Base-by-base conservation (phyloP, 2,329 filamentous ascomycete species). In the Pseudocercospora cruenta region DNA sequence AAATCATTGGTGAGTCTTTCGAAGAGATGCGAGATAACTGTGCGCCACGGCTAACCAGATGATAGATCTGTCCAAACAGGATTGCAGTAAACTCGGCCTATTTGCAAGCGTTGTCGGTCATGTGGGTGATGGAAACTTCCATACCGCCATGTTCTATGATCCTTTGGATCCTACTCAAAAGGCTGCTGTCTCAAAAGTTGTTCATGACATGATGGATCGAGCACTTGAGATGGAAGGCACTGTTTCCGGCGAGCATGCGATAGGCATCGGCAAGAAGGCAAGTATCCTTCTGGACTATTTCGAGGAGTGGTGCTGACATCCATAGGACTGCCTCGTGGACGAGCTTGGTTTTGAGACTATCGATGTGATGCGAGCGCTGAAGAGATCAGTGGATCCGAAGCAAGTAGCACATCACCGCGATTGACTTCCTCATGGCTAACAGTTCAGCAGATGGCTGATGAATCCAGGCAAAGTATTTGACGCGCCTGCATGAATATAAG, bases 171-270 rank as follows among this genome's bases (percentile, higher is more conserved):
- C 87, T 2, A 87, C 84, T 26, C 91, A 97, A 79, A 86, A 89
- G 85, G 49, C 91, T 90, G 71, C 92, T 95, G 1, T 91, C 95
- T 76, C 85, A 84, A 62, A 93, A 31, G 92, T 70, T 69, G 92
- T 97, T 55, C 89, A 94, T 76, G 90, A 93, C 72, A 97, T 97
- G 93, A 92, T 97, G 21, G 86, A 91, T 71, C 87, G 92, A n/a
- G 94, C 93, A 1, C 79, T 97, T 24, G 92, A 94, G 70, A 97
- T 97, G 93, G 94, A 97, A 66, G 93, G 94, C 1, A 96, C 93
- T 19, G 67, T 70, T 8, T 69, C 66, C 7, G 70, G 70, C 1
- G 70, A 71, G 49, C 70, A 71, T 63, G 68, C 68, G 3, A 71
- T 70, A 55, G 70, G 70, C 12, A 69, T 71, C 31, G 70, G 70